Evolutionary conservation across 805 yeast genomes (phyloP).

Genomic region (Kazachstania africana): DNA sequence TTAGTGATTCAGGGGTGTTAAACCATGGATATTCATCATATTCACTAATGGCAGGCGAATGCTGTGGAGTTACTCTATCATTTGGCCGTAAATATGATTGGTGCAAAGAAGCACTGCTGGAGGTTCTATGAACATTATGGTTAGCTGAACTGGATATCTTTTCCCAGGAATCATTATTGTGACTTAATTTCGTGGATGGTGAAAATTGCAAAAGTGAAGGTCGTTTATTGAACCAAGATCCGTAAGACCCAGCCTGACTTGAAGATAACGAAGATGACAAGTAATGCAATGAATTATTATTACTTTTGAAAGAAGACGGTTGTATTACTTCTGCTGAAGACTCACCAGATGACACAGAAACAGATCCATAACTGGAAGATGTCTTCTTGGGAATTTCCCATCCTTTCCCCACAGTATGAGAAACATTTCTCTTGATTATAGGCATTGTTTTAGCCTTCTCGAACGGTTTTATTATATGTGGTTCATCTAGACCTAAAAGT

Average conservation of each 20-base stretch:
- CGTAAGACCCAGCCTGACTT: slow-evolving; percentile 22
- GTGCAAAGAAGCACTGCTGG: slow-evolving; percentile 18
- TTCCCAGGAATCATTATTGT: slow-evolving; percentile 15
- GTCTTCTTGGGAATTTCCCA: slow-evolving; percentile 32
- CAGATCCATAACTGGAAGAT: slow-evolving; percentile 17
- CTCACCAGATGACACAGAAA: slow-evolving; percentile 25
- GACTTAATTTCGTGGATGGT: slow-evolving; percentile 10
- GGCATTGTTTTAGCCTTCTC: no score
- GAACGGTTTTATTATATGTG: no score
- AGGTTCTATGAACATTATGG: slow-evolving; percentile 15
- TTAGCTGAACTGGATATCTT: slow-evolving; percentile 8
- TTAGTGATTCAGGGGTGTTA: slow-evolving; percentile 16
- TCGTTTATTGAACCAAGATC: slow-evolving; percentile 25
- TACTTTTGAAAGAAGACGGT: slow-evolving; percentile 27
- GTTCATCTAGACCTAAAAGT: neutral
- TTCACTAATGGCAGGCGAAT: slow-evolving; percentile 27
- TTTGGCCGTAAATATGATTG: slow-evolving; percentile 12
- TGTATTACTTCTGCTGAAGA: slow-evolving; percentile 23
- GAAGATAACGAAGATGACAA: slow-evolving; percentile 30
- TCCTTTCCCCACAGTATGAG: slow-evolving; percentile 19
- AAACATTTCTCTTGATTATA: neutral
- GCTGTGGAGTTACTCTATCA: slow-evolving; percentile 22
- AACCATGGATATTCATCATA: slow-evolving; percentile 34
- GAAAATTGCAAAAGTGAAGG: slow-evolving; percentile 16
- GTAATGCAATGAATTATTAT: slow-evolving; percentile 27